Percentiles rank a stretch among this genome's conserved stretches.
Evolutionary conservation across 2,329 filamentous ascomycete genomes (phyloP).

Genomic region (Aspergillus tamarii): DNA sequence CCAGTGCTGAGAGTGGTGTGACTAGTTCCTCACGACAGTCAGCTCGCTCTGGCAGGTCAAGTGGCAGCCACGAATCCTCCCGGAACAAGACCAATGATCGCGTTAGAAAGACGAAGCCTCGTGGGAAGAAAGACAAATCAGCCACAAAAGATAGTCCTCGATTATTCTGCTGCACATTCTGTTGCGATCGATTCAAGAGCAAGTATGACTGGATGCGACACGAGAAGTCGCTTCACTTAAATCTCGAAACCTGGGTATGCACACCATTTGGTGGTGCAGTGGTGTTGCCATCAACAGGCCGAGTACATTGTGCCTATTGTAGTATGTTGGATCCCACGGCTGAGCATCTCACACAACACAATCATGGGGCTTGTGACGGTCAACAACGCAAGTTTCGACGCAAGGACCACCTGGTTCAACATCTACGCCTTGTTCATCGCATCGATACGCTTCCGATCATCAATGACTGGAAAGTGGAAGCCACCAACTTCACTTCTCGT

Average conservation of each 20-base stretch:
- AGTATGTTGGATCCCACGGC: constrained; percentile 47
- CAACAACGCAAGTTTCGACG: constrained; percentile 55
- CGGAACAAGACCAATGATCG: neutral
- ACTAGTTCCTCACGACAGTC: neutral
- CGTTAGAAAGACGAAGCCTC: neutral
- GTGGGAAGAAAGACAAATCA: neutral
- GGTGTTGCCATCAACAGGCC: constrained; percentile 9
- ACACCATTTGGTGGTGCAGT: constrained; percentile 22
- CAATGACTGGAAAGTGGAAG: constrained; percentile 33
- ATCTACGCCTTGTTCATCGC: constrained; percentile 55
- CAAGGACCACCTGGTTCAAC: constrained; percentile 59
- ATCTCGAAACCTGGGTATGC: constrained; percentile 26
- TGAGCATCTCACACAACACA: constrained; percentile 54
- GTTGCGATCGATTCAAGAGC: constrained; percentile 28
- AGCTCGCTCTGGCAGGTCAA: neutral
- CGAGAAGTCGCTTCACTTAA: constrained; percentile 28
- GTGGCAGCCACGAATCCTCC: neutral
- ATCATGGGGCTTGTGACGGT: constrained; percentile 51
- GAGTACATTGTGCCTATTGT: constrained; percentile 52
- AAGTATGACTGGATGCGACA: constrained; percentile 31
- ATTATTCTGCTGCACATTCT: constrained; percentile 29
- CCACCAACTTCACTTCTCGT: constrained; percentile 49
- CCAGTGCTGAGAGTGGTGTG: neutral
- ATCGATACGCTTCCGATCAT: constrained; percentile 35
- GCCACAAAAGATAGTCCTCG: constrained; percentile 3